phyloP scores from a whole-genome alignment of 2,329 filamentous ascomycete genomes.

The Fonsecaea multimorphosa region DNA sequence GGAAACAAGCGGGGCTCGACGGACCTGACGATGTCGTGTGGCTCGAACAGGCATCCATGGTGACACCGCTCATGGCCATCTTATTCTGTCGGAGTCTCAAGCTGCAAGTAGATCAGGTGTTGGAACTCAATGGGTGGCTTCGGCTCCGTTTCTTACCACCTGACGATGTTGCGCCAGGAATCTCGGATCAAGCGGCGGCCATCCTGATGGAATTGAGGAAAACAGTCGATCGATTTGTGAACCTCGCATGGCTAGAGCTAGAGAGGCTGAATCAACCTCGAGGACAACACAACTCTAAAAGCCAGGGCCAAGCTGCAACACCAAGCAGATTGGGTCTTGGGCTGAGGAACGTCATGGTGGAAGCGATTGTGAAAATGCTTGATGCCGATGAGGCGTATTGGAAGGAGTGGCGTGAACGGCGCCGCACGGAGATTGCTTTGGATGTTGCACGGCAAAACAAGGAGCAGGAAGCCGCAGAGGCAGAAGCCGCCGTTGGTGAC shows the following conservation, averaged over 20 bases:
- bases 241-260: conserved; percentile 22
- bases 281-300: not conserved
- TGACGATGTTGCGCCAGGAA: conserved; percentile 2
- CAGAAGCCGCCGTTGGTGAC: not conserved
- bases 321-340: conserved; percentile 6
- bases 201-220: conserved; percentile 35
- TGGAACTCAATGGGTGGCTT: conserved; percentile 34
- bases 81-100: conserved; percentile 30
- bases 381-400: conserved; percentile 25
- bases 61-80: conserved; percentile 33
- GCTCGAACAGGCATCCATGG: conserved; percentile 33
- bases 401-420: conserved; percentile 13
- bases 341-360: conserved; percentile 27
- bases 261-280: not conserved
- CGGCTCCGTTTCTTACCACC: conserved; percentile 14
- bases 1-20: conserved; percentile 18
- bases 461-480: not conserved
- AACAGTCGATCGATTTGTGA: conserved; percentile 34
- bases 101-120: conserved; percentile 10
- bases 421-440: conserved; percentile 14
- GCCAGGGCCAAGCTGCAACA: not conserved
- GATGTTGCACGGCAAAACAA: not conserved
- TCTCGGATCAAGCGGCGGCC: conserved; percentile 13
- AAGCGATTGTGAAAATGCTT: conserved; percentile 30
- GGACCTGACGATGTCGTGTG: conserved; percentile 21